phyloP scores from a whole-genome alignment of 2,329 filamentous ascomycete species.

The Lecanosticta acicola region DNA sequence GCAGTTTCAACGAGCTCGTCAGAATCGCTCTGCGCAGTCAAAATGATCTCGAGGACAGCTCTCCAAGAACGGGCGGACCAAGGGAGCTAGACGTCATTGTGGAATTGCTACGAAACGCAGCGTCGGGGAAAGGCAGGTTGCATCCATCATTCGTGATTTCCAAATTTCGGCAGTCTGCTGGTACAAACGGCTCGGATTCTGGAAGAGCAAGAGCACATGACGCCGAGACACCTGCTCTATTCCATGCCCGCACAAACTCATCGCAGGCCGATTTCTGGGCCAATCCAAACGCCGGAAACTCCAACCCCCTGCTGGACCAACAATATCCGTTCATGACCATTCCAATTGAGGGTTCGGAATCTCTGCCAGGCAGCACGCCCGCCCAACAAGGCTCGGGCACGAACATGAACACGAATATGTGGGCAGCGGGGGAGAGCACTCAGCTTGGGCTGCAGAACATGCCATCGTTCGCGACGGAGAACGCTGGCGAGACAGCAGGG shows the following conservation, averaged over 20 bases:
- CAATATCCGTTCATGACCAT: constrained; percentile 23
- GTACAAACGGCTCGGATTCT: neutral
- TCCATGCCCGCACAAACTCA: constrained; percentile 1
- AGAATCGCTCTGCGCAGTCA: constrained; percentile 18
- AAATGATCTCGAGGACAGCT: too few relatives aligned
- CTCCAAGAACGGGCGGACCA: neutral
- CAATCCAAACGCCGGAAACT: neutral
- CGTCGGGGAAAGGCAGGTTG: constrained; percentile 6
- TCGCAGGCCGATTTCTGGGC: neutral
- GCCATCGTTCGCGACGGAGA: neutral
- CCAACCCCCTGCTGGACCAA: constrained; percentile 6
- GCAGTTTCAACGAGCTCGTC: constrained; percentile 50
- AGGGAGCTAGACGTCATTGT: constrained; percentile 11
- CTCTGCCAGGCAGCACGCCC: constrained; percentile 8
- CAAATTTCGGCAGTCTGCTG: neutral
- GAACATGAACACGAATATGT: constrained; percentile 1
- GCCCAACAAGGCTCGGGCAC: constrained; percentile 4
- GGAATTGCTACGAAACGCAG: constrained; percentile 19
- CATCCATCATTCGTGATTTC: constrained; percentile 12
- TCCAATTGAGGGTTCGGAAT: constrained; percentile 15
- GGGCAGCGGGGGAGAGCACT: constrained; percentile 1
- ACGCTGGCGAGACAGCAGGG: neutral
- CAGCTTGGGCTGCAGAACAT: neutral
- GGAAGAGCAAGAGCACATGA: neutral
- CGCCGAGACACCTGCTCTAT: neutral